These are phyloP conservation scores for Sugiyamaella lignohabitans DNA, from an alignment of 805 yeast genomes.

Conservation along the genomic window DNA sequence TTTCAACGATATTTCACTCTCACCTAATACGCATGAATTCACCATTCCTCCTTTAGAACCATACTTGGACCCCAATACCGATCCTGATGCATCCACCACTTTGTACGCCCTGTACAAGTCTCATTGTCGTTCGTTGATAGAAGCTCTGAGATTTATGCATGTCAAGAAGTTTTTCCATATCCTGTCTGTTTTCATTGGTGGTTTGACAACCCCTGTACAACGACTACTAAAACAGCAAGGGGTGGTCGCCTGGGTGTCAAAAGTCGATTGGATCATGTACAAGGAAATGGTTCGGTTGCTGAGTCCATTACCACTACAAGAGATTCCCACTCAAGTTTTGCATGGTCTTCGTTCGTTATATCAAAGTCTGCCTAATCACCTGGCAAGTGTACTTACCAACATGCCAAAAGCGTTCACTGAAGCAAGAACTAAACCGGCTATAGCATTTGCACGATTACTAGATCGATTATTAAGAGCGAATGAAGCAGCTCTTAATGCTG, in stretches of 20 bases:
- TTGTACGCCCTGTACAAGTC: slow-evolving; percentile 55
- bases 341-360: slow-evolving; percentile 50
- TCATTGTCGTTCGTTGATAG: slow-evolving; percentile 59
- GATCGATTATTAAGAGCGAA: slow-evolving; percentile 49
- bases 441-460: slow-evolving; percentile 46
- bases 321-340: slow-evolving; percentile 50
- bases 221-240: slow-evolving; percentile 47
- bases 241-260: slow-evolving; percentile 54
- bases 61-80: slow-evolving; percentile 38
- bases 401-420: slow-evolving; percentile 46
- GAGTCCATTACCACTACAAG: slow-evolving; percentile 53
- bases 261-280: slow-evolving; percentile 63
- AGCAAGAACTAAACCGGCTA: slow-evolving; percentile 50
- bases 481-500: slow-evolving; percentile 47
- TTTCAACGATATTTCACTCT: slow-evolving; percentile 13
- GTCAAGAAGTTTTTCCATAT: slow-evolving; percentile 52
- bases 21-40: slow-evolving; percentile 5
- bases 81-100: slow-evolving; percentile 54
- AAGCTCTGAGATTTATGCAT: slow-evolving; percentile 61
- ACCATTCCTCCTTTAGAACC: slow-evolving; percentile 34
- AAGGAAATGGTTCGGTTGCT: slow-evolving; percentile 50
- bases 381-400: slow-evolving; percentile 21
- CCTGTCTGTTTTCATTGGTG: slow-evolving; percentile 46
- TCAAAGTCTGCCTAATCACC: slow-evolving; percentile 39
- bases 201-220: slow-evolving; percentile 57